Evolutionary conservation across 345 rosid genomes (phyloP).

Genomic region (Aquilaria malaccensis): DNA sequence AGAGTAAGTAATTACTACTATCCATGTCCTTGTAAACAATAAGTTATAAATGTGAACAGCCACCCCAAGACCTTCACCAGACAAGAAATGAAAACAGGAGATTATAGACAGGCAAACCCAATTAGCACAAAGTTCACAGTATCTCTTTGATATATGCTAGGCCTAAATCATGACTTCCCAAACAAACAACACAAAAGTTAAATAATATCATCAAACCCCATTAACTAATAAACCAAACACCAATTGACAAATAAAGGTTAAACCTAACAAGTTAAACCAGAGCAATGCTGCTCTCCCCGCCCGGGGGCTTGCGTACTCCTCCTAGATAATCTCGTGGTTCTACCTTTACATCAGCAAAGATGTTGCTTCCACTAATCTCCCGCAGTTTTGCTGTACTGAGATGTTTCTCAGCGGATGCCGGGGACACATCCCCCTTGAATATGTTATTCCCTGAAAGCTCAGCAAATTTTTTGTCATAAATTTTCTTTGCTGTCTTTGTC

Average conservation of each 20-base stretch:
- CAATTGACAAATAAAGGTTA: conserved; percentile 26
- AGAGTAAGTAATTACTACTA: too few relatives aligned
- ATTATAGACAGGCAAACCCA: conserved; percentile 30
- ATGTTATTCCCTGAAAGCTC: conserved; percentile 84
- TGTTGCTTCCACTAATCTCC: conserved; percentile 82
- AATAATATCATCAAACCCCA: conserved; percentile 41
- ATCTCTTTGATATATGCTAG: conserved; percentile 21
- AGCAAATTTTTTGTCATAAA: conserved; percentile 56
- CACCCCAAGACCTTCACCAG: conserved; percentile 9
- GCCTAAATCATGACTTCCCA: conserved; percentile 30
- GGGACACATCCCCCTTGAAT: conserved; percentile 66
- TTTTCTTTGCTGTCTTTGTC: conserved; percentile 85
- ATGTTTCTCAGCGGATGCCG: conserved; percentile 52
- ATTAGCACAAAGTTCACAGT: conserved; percentile 32
- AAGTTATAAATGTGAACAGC: conserved; percentile 12
- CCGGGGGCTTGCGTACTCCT: conserved; percentile 97
- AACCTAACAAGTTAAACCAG: conserved; percentile 49
- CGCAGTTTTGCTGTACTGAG: conserved; percentile 63
- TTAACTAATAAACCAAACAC: conserved; percentile 25
- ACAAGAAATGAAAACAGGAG: conserved; percentile 23
- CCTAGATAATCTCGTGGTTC: conserved; percentile 87
- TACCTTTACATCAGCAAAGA: conserved; percentile 85
- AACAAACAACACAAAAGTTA: conserved; percentile 32
- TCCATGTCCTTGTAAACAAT: neutral
- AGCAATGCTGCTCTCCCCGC: conserved; percentile 94